Conservation (phyloP, 2,329 filamentous ascomycete species). For the Dothideomycetes sp. region DNA sequence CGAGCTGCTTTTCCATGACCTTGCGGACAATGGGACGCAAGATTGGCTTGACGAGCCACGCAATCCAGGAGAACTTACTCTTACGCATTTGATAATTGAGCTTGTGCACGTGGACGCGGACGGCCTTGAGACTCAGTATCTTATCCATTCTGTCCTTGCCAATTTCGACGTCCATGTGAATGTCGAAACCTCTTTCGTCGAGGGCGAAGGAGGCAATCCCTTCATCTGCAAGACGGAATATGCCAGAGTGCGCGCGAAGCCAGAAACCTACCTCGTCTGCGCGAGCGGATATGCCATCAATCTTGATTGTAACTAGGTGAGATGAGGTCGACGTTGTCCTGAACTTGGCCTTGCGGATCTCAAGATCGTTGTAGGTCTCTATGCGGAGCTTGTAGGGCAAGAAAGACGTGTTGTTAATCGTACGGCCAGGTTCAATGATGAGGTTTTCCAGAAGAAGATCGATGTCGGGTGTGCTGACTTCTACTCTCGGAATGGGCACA, state of each 20-base stretch:
- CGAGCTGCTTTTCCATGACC: conserved; percentile 68
- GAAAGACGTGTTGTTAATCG: conserved; percentile 78
- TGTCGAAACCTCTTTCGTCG: conserved; percentile 77
- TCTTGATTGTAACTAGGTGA: conserved; percentile 57
- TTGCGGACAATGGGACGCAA: conserved; percentile 71
- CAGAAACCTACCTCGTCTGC: conserved; percentile 87
- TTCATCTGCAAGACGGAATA: conserved; percentile 66
- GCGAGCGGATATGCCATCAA: conserved; percentile 72
- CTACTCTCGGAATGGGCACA: conserved; percentile 81
- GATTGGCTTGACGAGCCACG: conserved; percentile 76
- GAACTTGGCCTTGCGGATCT: conserved; percentile 68
- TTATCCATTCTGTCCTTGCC: conserved; percentile 68
- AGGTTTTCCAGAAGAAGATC: conserved; percentile 85
- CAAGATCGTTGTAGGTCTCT: conserved; percentile 75
- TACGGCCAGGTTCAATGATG: conserved; percentile 76
- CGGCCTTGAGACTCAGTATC: conserved; percentile 64
- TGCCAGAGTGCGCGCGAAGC: conserved; percentile 64
- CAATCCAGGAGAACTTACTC: conserved; percentile 65
- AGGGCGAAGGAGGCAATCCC: conserved; percentile 79
- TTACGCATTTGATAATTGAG: conserved; percentile 67
- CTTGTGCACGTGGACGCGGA: conserved; percentile 76
- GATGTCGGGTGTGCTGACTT: conserved; percentile 70
- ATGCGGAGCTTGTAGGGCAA: conserved; percentile 73
- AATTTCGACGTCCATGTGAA: conserved; percentile 76
- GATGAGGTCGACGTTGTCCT: conserved; percentile 60